A percentile compares a stretch with the other conserved stretches of the same genome.
These are phyloP conservation scores for Podospora pseudopauciseta DNA, from an alignment of 495 filamentous ascomycete species.

Conservation along the genomic window DNA sequence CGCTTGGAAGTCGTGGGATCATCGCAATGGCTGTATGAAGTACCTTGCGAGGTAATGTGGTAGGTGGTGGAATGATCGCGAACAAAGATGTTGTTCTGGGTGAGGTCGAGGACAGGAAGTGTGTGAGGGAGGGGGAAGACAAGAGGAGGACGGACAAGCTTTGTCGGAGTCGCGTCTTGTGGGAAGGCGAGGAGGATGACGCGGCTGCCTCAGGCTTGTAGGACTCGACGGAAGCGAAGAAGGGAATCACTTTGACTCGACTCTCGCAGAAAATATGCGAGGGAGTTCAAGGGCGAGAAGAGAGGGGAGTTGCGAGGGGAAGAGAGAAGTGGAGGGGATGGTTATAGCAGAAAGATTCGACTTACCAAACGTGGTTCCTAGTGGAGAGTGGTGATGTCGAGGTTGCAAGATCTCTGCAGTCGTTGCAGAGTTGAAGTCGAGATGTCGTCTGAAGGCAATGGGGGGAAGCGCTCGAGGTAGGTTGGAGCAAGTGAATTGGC, in stretches of 20 bases:
- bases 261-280: background rate
- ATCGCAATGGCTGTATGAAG: background rate
- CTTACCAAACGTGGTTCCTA: constrained; percentile 2
- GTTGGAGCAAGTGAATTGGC: background rate
- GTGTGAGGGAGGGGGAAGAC: background rate
- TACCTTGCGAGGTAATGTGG: background rate
- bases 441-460: background rate
- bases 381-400: background rate
- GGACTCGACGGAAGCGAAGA: background rate
- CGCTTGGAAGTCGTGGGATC: background rate
- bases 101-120: background rate
- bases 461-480: too few species aligned
- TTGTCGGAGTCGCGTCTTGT: background rate
- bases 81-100: background rate
- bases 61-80: background rate
- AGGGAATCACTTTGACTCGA: background rate
- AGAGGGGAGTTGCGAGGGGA: background rate
- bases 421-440: background rate
- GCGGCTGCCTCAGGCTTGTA: background rate
- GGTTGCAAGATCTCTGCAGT: background rate
- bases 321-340: background rate
- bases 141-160: background rate
- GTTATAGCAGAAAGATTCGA: background rate
- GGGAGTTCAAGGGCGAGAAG: background rate
- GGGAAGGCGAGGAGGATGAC: background rate